Conservation (phyloP, 2,329 filamentous ascomycete genomes). For the Ilyonectria robusta region DNA sequence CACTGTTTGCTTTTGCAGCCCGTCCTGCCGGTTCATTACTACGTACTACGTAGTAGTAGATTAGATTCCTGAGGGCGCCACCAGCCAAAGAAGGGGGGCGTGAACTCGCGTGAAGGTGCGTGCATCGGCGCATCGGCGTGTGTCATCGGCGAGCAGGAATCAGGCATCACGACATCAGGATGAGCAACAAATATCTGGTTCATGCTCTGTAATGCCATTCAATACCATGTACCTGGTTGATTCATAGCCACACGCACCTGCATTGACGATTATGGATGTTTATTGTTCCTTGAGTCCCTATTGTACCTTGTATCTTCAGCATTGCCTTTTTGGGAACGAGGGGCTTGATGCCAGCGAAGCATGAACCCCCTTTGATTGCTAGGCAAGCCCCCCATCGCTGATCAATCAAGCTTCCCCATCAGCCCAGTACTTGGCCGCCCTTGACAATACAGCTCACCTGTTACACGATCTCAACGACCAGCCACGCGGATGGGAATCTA, state of each 20-base stretch:
- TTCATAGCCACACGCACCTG: background rate
- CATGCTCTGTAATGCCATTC: background rate
- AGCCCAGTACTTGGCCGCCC: conserved; percentile 1
- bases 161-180: conserved; percentile 22
- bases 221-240: background rate
- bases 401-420: conserved; percentile 23
- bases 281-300: background rate
- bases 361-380: conserved; percentile 22
- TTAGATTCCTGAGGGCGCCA: conserved; percentile 24
- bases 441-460: background rate
- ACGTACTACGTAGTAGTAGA: background rate
- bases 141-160: conserved; percentile 20
- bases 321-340: conserved; percentile 12
- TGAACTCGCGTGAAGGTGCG: background rate
- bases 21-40: conserved; percentile 8
- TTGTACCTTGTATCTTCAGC: conserved; percentile 2
- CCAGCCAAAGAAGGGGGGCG: background rate
- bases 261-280: background rate
- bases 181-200: background rate
- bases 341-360: conserved; percentile 23
- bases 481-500: background rate
- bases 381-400: conserved; percentile 18
- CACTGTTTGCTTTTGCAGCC: conserved; percentile 19
- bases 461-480: conserved; percentile 5
- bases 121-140: conserved; percentile 28